A percentile compares a stretch with the other conserved stretches of the same genome.
These are phyloP conservation scores for Trichoderma hamatum DNA, from an alignment of 2,329 filamentous ascomycete species.

Conservation along the genomic window DNA sequence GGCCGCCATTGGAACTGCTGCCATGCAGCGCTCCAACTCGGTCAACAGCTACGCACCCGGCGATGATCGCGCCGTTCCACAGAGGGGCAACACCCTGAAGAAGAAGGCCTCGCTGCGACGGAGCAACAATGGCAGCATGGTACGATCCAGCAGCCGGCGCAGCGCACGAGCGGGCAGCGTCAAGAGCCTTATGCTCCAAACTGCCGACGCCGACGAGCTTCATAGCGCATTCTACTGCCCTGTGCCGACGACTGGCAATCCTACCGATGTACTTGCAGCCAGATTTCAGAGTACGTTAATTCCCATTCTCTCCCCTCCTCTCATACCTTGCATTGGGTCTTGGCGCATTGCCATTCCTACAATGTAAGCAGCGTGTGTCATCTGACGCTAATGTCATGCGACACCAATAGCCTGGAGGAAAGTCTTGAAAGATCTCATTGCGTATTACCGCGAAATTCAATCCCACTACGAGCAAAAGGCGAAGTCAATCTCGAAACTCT, in stretches of 20 bases:
- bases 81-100: slow-evolving; percentile 73
- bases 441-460: slow-evolving; percentile 92
- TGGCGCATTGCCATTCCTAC: neutral
- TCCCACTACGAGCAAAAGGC: slow-evolving; percentile 82
- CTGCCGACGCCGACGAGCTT: slow-evolving; percentile 68
- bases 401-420: slow-evolving; percentile 78
- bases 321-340: neutral
- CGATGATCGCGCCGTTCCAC: slow-evolving; percentile 48
- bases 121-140: slow-evolving; percentile 69
- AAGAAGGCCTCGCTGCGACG: slow-evolving; percentile 83
- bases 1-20: slow-evolving; percentile 13
- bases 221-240: slow-evolving; percentile 89
- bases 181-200: slow-evolving; percentile 74
- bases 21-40: slow-evolving; percentile 65
- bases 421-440: slow-evolving; percentile 89
- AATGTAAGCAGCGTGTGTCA: neutral
- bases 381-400: slow-evolving; percentile 4
- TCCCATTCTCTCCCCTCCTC: neutral
- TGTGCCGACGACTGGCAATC: slow-evolving; percentile 82
- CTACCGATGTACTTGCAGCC: slow-evolving; percentile 83
- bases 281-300: slow-evolving; percentile 77
- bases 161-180: slow-evolving; percentile 88
- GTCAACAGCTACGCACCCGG: slow-evolving; percentile 57
- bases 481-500: slow-evolving; percentile 80
- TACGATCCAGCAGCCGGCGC: slow-evolving; percentile 76